Conservation (phyloP, 768 basidiomycete species). For the Mycena pura region DNA sequence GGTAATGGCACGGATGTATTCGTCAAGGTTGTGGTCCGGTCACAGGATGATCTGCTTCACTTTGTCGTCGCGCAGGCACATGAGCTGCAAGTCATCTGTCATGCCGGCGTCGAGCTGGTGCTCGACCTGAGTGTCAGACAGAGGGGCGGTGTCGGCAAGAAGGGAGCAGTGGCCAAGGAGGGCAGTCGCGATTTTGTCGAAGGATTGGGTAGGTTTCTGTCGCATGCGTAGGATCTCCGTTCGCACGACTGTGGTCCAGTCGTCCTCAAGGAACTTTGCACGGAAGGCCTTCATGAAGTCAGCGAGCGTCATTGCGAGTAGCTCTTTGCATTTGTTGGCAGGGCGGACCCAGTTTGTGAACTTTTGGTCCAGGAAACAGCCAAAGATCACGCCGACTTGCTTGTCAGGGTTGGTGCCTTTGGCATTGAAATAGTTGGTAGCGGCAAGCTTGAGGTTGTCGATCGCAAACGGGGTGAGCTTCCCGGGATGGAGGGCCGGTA, state of each 20-base stretch:
- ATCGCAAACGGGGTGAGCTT: neutral
- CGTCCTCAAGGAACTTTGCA: neutral
- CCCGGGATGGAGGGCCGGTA: neutral
- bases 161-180: neutral
- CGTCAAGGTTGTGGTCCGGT: neutral
- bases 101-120: constrained; percentile 2
- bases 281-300: neutral
- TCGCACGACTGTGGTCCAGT: neutral
- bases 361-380: neutral
- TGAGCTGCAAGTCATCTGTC: neutral
- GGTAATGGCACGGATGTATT: neutral
- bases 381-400: neutral
- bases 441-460: neutral
- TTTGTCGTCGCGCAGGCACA: neutral
- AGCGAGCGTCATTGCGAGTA: neutral
- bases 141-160: neutral
- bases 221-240: neutral
- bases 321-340: neutral
- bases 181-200: neutral
- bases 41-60: neutral
- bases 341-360: neutral
- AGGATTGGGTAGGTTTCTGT: neutral
- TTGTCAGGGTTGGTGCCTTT: neutral
- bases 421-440: neutral
- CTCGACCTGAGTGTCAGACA: neutral